Evolutionary conservation across 108 stramenopile genomes (phyloP).

Genomic region (Skeletonema grethae): DNA sequence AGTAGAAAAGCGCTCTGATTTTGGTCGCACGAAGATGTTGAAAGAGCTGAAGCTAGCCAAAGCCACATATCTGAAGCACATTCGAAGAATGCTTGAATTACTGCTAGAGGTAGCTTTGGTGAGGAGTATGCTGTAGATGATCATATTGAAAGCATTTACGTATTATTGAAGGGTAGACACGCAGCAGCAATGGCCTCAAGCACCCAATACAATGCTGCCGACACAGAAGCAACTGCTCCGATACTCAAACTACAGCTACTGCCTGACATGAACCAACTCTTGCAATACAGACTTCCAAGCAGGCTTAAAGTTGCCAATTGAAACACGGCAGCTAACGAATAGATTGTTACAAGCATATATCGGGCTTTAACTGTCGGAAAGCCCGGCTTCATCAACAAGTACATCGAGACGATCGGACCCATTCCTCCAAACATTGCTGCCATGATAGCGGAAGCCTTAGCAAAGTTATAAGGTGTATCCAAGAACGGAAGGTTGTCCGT

Average conservation of each 20-base stretch:
- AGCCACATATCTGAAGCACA: no score
- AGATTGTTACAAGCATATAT: background rate
- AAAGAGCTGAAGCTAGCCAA: no score
- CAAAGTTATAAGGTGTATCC: background rate
- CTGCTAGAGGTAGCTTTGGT: no score
- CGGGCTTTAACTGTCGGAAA: background rate
- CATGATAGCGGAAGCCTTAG: background rate
- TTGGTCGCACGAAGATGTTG: no score
- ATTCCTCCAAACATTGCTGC: background rate
- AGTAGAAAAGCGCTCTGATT: no score
- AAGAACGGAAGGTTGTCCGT: background rate
- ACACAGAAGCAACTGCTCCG: background rate
- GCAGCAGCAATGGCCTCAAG: no score
- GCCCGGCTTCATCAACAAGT: background rate
- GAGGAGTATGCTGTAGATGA: no score
- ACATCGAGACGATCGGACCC: background rate
- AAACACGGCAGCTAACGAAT: background rate
- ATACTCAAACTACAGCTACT: background rate
- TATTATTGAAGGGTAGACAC: no score
- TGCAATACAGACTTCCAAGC: background rate
- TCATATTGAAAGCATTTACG: no score
- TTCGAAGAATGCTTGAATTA: no score
- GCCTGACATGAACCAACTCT: background rate
- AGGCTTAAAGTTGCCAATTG: background rate
- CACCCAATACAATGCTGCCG: background rate